Evolutionary conservation across 2,329 filamentous ascomycete species (phyloP).

Genomic region (Pseudogymnoascus verrucosus): DNA sequence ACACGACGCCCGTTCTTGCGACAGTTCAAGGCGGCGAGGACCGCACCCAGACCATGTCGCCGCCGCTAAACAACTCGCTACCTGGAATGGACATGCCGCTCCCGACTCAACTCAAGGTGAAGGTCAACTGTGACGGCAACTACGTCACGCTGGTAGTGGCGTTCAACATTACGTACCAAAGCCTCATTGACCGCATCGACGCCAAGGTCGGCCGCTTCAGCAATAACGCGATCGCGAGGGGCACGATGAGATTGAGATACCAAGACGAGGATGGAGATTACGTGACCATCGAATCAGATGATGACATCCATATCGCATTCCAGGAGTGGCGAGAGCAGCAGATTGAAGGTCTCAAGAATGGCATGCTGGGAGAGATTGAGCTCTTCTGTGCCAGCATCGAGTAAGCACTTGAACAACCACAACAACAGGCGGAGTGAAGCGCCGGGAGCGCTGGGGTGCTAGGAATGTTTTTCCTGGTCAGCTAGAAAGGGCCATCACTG

Average conservation of each 20-base stretch:
- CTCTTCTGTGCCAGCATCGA: slow-evolving; percentile 60
- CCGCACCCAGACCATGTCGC: slow-evolving; percentile 37
- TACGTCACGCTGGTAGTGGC: slow-evolving; percentile 94
- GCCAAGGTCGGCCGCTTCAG: slow-evolving; percentile 87
- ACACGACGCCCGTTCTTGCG: slow-evolving; percentile 19
- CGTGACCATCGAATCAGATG: slow-evolving; percentile 88
- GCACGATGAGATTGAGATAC: slow-evolving; percentile 81
- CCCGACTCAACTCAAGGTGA: slow-evolving; percentile 82
- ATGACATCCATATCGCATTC: slow-evolving; percentile 93
- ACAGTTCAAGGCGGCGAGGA: slow-evolving; percentile 27
- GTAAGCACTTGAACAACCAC: not conserved
- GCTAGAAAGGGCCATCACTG: slow-evolving; percentile 7
- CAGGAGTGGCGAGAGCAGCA: slow-evolving; percentile 83
- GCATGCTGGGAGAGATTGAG: slow-evolving; percentile 81
- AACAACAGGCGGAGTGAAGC: not conserved
- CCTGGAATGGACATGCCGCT: slow-evolving; percentile 40
- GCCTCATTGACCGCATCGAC: slow-evolving; percentile 89
- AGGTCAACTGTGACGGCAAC: slow-evolving; percentile 85
- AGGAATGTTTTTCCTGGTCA: not conserved
- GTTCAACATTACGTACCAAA: slow-evolving; percentile 91
- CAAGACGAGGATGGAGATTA: slow-evolving; percentile 87
- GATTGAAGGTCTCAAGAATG: slow-evolving; percentile 50
- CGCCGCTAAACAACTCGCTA: slow-evolving; percentile 30
- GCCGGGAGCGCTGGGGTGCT: not conserved
- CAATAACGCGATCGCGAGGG: slow-evolving; percentile 71